A percentile compares a stretch with the other conserved stretches of the same genome.
These are phyloP conservation scores for Trichoderma lentiforme DNA, from an alignment of 2,329 filamentous ascomycete genomes.

Conservation along the genomic window DNA sequence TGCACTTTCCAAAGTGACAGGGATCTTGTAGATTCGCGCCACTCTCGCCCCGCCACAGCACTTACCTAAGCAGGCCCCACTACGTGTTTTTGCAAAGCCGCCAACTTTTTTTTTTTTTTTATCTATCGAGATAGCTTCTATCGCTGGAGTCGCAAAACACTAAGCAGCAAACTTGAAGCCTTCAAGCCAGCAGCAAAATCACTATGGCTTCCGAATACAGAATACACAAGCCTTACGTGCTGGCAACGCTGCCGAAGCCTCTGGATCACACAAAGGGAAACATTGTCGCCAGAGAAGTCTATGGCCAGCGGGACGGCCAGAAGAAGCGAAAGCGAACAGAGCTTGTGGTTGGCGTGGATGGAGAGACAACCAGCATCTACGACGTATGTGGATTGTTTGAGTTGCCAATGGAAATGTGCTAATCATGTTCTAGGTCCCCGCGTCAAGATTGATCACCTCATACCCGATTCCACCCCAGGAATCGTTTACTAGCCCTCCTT, in stretches of 20 bases:
- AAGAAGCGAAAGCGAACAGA: slow-evolving; percentile 63
- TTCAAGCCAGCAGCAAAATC: slow-evolving; percentile 11
- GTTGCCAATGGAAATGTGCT: not conserved
- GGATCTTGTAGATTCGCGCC: slow-evolving; percentile 13
- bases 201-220: slow-evolving; percentile 58
- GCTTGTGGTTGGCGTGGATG: slow-evolving; percentile 61
- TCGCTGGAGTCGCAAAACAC: slow-evolving; percentile 8
- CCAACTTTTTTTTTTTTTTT: slow-evolving; percentile 37
- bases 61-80: slow-evolving; percentile 28
- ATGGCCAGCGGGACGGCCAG: slow-evolving; percentile 53
- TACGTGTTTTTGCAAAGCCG: slow-evolving; percentile 36
- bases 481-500: slow-evolving; percentile 59
- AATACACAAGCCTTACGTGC: slow-evolving; percentile 62
- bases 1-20: slow-evolving; percentile 6
- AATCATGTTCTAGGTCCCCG: slow-evolving; percentile 47
- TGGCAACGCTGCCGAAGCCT: slow-evolving; percentile 57
- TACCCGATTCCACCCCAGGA: slow-evolving; percentile 65
- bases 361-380: slow-evolving; percentile 63
- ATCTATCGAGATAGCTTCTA: slow-evolving; percentile 27
- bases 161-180: not conserved
- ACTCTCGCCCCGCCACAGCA: slow-evolving; percentile 20
- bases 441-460: slow-evolving; percentile 60
- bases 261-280: slow-evolving; percentile 50
- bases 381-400: slow-evolving; percentile 45
- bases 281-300: slow-evolving; percentile 60